A percentile compares a stretch with the other conserved stretches of the same genome.
These are phyloP conservation scores for Hyaloscypha variabilis DNA, from an alignment of 495 filamentous ascomycete genomes.

Conservation along the genomic window DNA sequence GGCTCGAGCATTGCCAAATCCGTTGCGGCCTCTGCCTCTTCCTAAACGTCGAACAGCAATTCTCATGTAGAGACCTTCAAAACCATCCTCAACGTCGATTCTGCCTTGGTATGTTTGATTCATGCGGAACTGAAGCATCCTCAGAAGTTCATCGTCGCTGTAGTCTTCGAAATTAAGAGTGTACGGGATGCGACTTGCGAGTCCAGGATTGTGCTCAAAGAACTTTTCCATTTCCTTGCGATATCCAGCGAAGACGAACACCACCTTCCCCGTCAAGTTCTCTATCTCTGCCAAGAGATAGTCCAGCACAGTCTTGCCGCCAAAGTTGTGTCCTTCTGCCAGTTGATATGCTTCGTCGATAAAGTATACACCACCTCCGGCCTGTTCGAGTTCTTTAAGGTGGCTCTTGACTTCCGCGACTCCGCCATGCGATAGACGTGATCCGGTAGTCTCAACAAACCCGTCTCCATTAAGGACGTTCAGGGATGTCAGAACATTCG, in stretches of 20 bases:
- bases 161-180: constrained; percentile 71
- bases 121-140: constrained; percentile 46
- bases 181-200: constrained; percentile 72
- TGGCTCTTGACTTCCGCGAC: constrained; percentile 57
- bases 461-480: constrained; percentile 54
- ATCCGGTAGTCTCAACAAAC: constrained; percentile 71
- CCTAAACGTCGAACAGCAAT: constrained; percentile 66
- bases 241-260: constrained; percentile 80
- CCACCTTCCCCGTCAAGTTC: constrained; percentile 72
- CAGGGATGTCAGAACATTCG: constrained; percentile 64
- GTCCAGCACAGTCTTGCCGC: constrained; percentile 67
- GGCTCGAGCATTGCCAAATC: constrained; percentile 74
- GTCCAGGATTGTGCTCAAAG: constrained; percentile 75
- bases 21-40: constrained; percentile 60
- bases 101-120: constrained; percentile 11
- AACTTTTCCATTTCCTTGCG: constrained; percentile 79
- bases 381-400: constrained; percentile 57
- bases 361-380: constrained; percentile 63
- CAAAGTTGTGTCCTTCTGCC: constrained; percentile 40
- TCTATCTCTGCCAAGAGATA: constrained; percentile 77
- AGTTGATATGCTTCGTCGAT: constrained; percentile 74
- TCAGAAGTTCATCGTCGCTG: constrained; percentile 62
- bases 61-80: constrained; percentile 64
- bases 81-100: constrained; percentile 65
- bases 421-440: constrained; percentile 65